Conservation (phyloP, 495 filamentous ascomycete species). For the Penicillium cosmopolitanum region DNA sequence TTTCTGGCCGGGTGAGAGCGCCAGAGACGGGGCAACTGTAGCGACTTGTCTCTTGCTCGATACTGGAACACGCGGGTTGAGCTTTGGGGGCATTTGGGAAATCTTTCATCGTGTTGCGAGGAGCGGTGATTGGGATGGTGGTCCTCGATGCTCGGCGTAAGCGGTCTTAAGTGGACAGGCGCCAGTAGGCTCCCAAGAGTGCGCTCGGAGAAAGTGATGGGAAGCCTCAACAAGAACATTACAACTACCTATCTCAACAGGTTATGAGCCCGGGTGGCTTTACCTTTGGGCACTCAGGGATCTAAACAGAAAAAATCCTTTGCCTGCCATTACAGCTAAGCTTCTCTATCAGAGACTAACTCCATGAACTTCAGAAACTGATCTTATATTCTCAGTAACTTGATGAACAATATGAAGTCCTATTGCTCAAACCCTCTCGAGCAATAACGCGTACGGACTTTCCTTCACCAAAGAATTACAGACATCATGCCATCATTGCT, state of each 20-base stretch:
- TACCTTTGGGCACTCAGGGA: conserved; percentile 4
- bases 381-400: conserved; percentile 9
- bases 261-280: conserved; percentile 12
- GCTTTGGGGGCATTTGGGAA: too few species aligned
- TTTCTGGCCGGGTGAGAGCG: background rate
- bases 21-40: background rate
- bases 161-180: too few species aligned
- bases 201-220: too few species aligned
- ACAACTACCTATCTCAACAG: conserved; percentile 3
- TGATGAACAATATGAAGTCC: conserved; percentile 2
- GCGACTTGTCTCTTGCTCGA: too few species aligned
- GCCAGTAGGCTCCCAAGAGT: too few species aligned
- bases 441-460: background rate
- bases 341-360: conserved; percentile 4
- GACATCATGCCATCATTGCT: too few species aligned
- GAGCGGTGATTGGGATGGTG: too few species aligned
- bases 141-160: too few species aligned
- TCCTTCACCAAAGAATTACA: background rate
- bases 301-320: conserved; percentile 2
- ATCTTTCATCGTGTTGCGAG: too few species aligned
- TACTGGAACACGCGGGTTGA: too few species aligned
- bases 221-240: background rate
- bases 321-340: conserved; percentile 8
- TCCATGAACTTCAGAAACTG: conserved; percentile 9
- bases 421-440: background rate